Conservation (phyloP, 139 green algal species). For the Chlamydomonas schloesseri region DNA sequence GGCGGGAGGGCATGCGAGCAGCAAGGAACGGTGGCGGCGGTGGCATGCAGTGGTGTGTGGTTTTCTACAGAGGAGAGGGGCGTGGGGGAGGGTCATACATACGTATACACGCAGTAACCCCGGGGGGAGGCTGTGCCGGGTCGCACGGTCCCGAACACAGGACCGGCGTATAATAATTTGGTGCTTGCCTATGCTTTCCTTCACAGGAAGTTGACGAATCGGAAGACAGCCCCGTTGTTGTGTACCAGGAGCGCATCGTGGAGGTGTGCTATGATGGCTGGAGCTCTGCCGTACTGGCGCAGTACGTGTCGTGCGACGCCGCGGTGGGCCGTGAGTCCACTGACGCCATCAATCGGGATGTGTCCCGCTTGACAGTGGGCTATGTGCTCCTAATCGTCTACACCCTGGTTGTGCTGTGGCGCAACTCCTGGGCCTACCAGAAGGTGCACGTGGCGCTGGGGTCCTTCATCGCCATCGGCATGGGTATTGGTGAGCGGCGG, state of each 20-base stretch:
- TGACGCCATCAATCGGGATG: conserved; percentile 32
- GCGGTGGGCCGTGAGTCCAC: conserved; percentile 3
- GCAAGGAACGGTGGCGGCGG: too few species aligned
- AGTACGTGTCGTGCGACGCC: conserved; percentile 4
- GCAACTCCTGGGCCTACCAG: conserved; percentile 30
- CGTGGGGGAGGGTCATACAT: too few species aligned
- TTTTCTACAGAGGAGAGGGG: too few species aligned
- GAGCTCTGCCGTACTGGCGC: neutral
- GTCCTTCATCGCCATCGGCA: conserved; percentile 7
- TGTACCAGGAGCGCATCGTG: conserved; percentile 25
- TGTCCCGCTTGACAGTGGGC: conserved; percentile 15
- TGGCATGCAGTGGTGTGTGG: too few species aligned
- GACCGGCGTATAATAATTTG: too few species aligned
- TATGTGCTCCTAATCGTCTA: conserved; percentile 41
- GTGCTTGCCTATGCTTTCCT: too few species aligned
- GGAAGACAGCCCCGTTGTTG: neutral
- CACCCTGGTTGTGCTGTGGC: conserved; percentile 25
- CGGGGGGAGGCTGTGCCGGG: too few species aligned
- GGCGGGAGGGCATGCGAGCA: too few species aligned
- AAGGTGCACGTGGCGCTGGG: conserved; percentile 42
- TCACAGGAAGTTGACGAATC: neutral
- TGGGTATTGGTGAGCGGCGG: neutral
- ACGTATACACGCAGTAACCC: too few species aligned
- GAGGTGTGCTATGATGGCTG: conserved; percentile 10
- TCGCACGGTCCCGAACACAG: too few species aligned